Evolutionary conservation across 2,329 filamentous ascomycete species (phyloP), one percentile per base, ranked within the genome.

Genomic region (Tolypocladium amazonense): DNA sequence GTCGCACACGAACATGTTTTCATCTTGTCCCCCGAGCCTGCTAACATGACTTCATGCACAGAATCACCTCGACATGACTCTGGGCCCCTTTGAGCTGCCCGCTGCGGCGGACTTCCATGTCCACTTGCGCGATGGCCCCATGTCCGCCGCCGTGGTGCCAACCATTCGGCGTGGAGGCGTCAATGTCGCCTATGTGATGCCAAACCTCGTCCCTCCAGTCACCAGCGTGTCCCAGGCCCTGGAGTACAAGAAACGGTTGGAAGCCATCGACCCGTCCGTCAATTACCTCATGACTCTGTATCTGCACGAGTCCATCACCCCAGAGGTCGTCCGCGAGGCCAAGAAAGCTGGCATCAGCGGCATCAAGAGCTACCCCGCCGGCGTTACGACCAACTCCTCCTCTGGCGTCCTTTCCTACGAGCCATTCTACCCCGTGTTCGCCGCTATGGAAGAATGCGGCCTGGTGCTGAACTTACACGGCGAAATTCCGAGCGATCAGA

Each of bases 401-500:
- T 84, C 82, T 33, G 90, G 89, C 15, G 88, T 92, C 30, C 77
- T 88, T 20, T 82, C 85, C 60, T 84, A 90, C 68, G 84, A 86
- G 62, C 75, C 80, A 38, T 93, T 90, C 75, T 88, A 89, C 70
- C 83, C 85, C 8, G 89, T 93, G 18, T 96, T 97, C 70, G 83
- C 81, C n/a, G 89, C 90, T 64, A 97, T 97, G 92, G 88, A 96
- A 71, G 77, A 86, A 61, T 84, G 92, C 65, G 86, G 87, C 65
- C 79, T 96, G 70, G 82, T 95, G n/a, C 81, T 95, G 50, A 97
- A 97, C 75, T 79, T 97, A n/a, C 92, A 97, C 72, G 93, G 92
- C 65, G 93, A 97, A 75, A 84, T 88, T n/a, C 87, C 74, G 3
- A 73, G 73, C 60, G 70, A 72, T 4, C 69, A 74, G 55, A 72